Conservation (phyloP, 2,329 filamentous ascomycete genomes). For the Didymosphaeria variabile region DNA sequence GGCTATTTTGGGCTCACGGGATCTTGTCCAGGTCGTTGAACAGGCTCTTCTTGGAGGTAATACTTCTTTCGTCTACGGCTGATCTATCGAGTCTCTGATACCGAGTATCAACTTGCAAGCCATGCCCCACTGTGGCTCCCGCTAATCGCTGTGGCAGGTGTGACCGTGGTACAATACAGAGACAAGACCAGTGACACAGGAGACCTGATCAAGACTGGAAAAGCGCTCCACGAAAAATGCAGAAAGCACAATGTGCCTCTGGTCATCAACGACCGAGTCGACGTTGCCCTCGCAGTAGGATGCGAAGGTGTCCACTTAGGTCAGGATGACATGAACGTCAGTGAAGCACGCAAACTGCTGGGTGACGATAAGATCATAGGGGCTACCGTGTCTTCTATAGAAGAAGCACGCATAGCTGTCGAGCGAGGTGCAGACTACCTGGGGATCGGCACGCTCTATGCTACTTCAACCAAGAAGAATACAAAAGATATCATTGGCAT, state of each 20-base stretch:
- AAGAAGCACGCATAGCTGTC: constrained; percentile 77
- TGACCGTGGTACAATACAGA: constrained; percentile 87
- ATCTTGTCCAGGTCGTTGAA: constrained; percentile 78
- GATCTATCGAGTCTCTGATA: neutral
- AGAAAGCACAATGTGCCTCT: constrained; percentile 75
- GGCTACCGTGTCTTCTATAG: constrained; percentile 78
- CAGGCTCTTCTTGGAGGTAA: constrained; percentile 76
- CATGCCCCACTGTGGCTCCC: neutral
- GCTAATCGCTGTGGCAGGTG: constrained; percentile 56
- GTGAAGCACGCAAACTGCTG: constrained; percentile 74
- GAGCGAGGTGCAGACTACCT: constrained; percentile 86
- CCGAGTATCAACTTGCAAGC: neutral
- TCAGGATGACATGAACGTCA: constrained; percentile 85
- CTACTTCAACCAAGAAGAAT: constrained; percentile 83
- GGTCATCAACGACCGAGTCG: constrained; percentile 91
- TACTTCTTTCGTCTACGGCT: constrained; percentile 20
- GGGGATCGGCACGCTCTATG: constrained; percentile 88
- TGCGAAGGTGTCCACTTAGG: constrained; percentile 95
- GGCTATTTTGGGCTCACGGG: constrained; percentile 75
- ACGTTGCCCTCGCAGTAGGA: constrained; percentile 83
- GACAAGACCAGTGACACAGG: constrained; percentile 85
- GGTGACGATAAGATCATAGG: constrained; percentile 84
- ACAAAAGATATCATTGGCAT: constrained; percentile 83
- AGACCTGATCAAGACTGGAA: constrained; percentile 74
- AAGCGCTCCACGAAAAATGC: constrained; percentile 76